Conservation (phyloP, 768 basidiomycete genomes). For the Crepidotus variabilis region DNA sequence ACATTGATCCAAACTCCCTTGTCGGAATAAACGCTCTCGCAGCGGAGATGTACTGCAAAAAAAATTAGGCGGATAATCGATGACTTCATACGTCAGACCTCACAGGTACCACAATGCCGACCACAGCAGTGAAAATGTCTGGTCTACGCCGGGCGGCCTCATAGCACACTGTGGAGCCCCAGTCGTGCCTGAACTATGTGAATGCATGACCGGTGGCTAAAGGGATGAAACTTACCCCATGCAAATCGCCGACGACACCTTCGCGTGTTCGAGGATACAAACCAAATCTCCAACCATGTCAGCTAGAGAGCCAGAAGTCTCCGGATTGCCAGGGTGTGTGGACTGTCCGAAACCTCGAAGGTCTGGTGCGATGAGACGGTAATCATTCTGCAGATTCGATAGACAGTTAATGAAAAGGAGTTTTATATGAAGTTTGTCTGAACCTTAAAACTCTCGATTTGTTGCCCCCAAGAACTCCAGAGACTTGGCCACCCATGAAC, state of each 20-base stretch:
- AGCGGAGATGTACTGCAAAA: constrained; percentile 54
- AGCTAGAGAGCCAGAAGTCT: constrained; percentile 52
- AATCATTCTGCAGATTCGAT: constrained; percentile 30
- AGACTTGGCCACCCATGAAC: constrained; percentile 80
- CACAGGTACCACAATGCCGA: constrained; percentile 62
- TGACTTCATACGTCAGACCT: constrained; percentile 12
- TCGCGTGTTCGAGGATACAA: constrained; percentile 55
- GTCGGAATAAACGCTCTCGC: constrained; percentile 45
- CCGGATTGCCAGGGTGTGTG: constrained; percentile 58
- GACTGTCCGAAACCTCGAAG: constrained; percentile 71
- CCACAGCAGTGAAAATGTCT: constrained; percentile 55
- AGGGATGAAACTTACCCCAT: constrained; percentile 46
- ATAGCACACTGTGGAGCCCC: constrained; percentile 67
- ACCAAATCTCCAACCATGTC: constrained; percentile 62
- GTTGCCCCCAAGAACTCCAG: constrained; percentile 73
- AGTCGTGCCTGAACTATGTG: constrained; percentile 54
- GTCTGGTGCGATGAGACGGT: constrained; percentile 59
- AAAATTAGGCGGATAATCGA: background rate
- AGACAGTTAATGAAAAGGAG: too few relatives aligned
- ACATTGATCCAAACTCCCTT: constrained; percentile 29
- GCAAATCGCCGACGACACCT: constrained; percentile 47
- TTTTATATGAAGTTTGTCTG: background rate
- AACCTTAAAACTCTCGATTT: constrained; percentile 66
- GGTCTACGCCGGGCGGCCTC: constrained; percentile 68
- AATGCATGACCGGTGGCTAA: background rate